phyloP scores from a whole-genome alignment of 192 early-diverging fungal genomes.

The Linnemannia zychae region DNA sequence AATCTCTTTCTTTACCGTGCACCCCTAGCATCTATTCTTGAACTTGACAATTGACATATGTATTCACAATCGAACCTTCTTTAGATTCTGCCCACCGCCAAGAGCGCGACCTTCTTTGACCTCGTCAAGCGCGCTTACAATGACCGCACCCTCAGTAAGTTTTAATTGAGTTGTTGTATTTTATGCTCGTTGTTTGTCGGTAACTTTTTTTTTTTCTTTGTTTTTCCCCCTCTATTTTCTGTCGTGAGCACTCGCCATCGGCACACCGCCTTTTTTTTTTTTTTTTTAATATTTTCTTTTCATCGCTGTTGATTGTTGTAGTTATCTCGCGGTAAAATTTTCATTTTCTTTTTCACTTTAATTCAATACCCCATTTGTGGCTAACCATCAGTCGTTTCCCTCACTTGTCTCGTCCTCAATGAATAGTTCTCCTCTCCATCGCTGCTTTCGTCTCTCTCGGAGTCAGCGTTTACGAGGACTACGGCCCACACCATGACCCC shows the following conservation, averaged over 20 bases:
- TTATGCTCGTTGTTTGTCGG: background rate
- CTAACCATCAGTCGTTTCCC: background rate
- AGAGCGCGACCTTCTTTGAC: conserved; percentile 67
- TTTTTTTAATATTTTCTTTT: too few relatives aligned
- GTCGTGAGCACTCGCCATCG: background rate
- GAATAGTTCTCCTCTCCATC: conserved; percentile 85
- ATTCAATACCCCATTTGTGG: too few relatives aligned
- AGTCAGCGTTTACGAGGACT: conserved; percentile 89
- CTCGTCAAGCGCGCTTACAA: conserved; percentile 76
- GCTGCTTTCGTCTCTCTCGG: conserved; percentile 87
- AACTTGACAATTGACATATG: background rate
- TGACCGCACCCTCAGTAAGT: conserved; percentile 77
- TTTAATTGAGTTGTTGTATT: background rate
- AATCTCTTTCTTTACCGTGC: background rate
- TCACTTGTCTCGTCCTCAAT: background rate
- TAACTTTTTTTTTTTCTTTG: background rate
- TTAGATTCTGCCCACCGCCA: conserved; percentile 68
- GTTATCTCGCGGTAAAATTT: background rate
- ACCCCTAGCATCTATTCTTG: background rate
- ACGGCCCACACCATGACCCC: conserved; percentile 69
- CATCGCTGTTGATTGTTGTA: too few relatives aligned
- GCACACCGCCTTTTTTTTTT: background rate
- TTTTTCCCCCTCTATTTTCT: too few relatives aligned
- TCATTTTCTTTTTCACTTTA: background rate
- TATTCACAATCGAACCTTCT: conserved; percentile 18